Conservation (phyloP, 2,329 filamentous ascomycete species). For the Xylariales sp. region DNA sequence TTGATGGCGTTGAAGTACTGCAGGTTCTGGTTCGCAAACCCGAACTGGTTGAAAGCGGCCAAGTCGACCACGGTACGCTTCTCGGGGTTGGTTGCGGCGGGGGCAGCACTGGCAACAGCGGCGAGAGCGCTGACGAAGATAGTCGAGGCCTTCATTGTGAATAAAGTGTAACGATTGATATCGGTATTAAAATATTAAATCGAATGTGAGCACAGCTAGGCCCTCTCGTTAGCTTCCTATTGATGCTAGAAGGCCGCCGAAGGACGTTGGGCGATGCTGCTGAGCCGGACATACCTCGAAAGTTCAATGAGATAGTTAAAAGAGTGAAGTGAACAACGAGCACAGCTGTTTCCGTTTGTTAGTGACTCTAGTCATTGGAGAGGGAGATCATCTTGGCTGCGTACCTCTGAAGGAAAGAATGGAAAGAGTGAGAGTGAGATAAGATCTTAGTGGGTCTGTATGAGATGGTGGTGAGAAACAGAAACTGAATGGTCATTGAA, state of each 20-base stretch:
- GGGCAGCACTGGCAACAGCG: slow-evolving; percentile 58
- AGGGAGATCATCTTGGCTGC: slow-evolving; percentile 30
- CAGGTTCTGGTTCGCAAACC: slow-evolving; percentile 53
- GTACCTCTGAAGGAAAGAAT: slow-evolving; percentile 62
- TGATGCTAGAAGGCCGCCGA: neutral
- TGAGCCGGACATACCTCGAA: slow-evolving; percentile 51
- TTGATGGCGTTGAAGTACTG: slow-evolving; percentile 52
- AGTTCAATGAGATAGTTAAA: slow-evolving; percentile 55
- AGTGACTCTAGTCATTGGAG: slow-evolving; percentile 33
- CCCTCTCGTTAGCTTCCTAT: slow-evolving; percentile 38
- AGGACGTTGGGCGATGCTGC: neutral
- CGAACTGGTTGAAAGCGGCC: slow-evolving; percentile 50
- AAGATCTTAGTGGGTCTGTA: slow-evolving; percentile 53
- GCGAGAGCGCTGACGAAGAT: slow-evolving; percentile 59
- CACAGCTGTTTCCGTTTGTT: slow-evolving; percentile 56
- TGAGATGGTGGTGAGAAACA: slow-evolving; percentile 50
- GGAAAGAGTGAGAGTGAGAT: slow-evolving; percentile 49
- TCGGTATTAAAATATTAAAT: slow-evolving; percentile 51
- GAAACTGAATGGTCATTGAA: slow-evolving; percentile 41
- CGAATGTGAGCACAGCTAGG: slow-evolving; percentile 59
- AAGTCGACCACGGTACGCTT: slow-evolving; percentile 49
- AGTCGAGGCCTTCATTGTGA: slow-evolving; percentile 63
- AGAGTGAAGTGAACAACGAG: slow-evolving; percentile 59
- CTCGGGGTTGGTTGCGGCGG: slow-evolving; percentile 46
- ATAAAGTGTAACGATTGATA: slow-evolving; percentile 44